Percentiles rank a stretch among this genome's conserved stretches.
These are phyloP conservation scores for Fraxinus pennsylvanica DNA, from an alignment of 257 asterid species.

Conservation along the genomic window DNA sequence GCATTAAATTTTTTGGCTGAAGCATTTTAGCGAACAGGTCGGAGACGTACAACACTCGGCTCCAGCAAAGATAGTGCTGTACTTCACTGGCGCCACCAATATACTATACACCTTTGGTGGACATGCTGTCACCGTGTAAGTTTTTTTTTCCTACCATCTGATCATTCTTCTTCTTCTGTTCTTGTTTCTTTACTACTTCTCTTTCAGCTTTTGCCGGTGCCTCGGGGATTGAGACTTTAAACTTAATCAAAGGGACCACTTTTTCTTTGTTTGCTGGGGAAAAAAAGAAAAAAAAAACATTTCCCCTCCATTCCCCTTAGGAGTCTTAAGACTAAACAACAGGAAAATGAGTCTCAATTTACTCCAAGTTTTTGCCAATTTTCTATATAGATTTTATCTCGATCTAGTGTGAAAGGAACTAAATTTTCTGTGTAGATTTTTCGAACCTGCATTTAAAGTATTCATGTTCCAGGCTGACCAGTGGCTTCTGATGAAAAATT, in stretches of 20 bases:
- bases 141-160: not conserved
- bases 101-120: slow-evolving; percentile 96
- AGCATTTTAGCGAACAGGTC: slow-evolving; percentile 38
- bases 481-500: not conserved
- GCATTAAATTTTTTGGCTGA: not conserved
- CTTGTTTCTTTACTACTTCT: slow-evolving; percentile 44
- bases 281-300: not conserved
- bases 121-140: slow-evolving; percentile 99
- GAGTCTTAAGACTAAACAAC: not conserved
- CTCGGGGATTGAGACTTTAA: slow-evolving; percentile 38
- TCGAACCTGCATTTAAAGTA: not conserved
- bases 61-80: slow-evolving; percentile 66
- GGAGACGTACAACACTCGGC: slow-evolving; percentile 76
- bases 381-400: not conserved
- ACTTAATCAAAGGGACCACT: slow-evolving; percentile 40
- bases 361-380: not conserved
- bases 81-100: slow-evolving; percentile 98
- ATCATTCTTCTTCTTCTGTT: slow-evolving; percentile 19
- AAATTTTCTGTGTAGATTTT: not conserved
- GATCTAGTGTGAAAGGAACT: not conserved
- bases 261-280: slow-evolving; percentile 25
- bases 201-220: slow-evolving; percentile 86
- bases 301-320: not conserved
- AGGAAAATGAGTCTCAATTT: not conserved
- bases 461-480: not conserved